phyloP scores from a whole-genome alignment of 139 green algal genomes.

The Axilococcus clingmanii region DNA sequence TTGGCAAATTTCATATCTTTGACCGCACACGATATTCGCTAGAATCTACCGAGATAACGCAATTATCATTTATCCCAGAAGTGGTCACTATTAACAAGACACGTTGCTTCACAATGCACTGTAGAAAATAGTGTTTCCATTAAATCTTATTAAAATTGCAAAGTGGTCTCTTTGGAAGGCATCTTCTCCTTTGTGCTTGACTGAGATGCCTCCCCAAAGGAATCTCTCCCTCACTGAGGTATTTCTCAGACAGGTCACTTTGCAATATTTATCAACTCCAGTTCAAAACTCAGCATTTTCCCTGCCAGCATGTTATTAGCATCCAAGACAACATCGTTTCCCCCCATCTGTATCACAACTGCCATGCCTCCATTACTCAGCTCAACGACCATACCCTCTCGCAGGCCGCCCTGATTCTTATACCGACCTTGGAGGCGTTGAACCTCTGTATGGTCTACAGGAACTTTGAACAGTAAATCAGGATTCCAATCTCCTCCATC shows the following conservation, averaged over 20 bases:
- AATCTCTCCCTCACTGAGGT: no score
- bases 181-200: no score
- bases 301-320: slow-evolving; percentile 79
- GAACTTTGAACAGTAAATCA: slow-evolving; percentile 76
- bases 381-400: slow-evolving; percentile 58
- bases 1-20: slow-evolving; percentile 51
- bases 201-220: no score
- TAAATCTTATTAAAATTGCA: no score
- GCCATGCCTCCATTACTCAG: slow-evolving; percentile 65
- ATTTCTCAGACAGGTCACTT: no score
- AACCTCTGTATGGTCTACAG: slow-evolving; percentile 65
- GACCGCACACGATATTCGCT: no score
- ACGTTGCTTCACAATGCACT: no score
- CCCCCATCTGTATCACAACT: slow-evolving; percentile 41
- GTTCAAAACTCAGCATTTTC: slow-evolving; percentile 59
- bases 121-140: no score
- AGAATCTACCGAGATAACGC: no score
- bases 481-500: slow-evolving; percentile 63
- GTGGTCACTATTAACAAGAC: no score
- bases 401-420: slow-evolving; percentile 68
- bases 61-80: no score
- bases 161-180: no score
- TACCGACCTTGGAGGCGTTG: slow-evolving; percentile 66
- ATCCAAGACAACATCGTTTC: slow-evolving; percentile 54
- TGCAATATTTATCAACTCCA: slow-evolving; percentile 53